phyloP scores from a whole-genome alignment of 768 basidiomycete species.

The Pleurotus pulmonarius region DNA sequence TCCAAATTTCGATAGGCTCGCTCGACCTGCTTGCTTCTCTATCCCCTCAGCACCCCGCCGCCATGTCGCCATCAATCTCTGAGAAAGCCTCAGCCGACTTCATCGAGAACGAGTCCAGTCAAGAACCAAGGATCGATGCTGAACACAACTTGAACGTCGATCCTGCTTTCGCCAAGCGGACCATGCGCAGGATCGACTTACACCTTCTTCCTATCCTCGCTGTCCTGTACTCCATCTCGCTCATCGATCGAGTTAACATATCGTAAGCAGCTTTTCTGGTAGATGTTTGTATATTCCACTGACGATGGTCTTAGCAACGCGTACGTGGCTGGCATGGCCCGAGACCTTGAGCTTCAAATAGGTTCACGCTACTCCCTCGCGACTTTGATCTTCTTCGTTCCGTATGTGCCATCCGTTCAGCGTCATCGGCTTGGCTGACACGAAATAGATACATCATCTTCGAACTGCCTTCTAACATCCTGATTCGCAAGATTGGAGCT shows the following conservation, averaged over 20 bases:
- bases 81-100: conserved; percentile 6
- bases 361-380: conserved; percentile 1
- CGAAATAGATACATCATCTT: conserved; percentile 4
- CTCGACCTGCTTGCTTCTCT: not conserved
- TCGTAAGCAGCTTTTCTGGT: not conserved
- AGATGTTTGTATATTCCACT: not conserved
- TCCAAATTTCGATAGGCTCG: not conserved
- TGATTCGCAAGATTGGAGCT: conserved; percentile 6
- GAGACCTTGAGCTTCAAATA: not conserved
- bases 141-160: not conserved
- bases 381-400: conserved; percentile 5
- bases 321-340: conserved; percentile 4
- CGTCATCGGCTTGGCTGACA: not conserved
- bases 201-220: conserved; percentile 4
- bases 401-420: not conserved
- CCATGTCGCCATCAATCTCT: conserved; percentile 4
- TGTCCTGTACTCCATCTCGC: conserved; percentile 1
- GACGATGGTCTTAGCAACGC: not conserved
- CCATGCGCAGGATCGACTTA: not conserved
- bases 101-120: not conserved
- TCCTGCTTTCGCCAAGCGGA: not conserved
- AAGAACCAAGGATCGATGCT: not conserved
- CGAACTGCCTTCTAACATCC: conserved; percentile 3
- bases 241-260: conserved; percentile 6
- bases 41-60: not conserved